Evolutionary conservation across 176 grass and related monocot species (phyloP), one percentile per base, ranked within the genome.

Genomic region (Aechmea fasciata): DNA sequence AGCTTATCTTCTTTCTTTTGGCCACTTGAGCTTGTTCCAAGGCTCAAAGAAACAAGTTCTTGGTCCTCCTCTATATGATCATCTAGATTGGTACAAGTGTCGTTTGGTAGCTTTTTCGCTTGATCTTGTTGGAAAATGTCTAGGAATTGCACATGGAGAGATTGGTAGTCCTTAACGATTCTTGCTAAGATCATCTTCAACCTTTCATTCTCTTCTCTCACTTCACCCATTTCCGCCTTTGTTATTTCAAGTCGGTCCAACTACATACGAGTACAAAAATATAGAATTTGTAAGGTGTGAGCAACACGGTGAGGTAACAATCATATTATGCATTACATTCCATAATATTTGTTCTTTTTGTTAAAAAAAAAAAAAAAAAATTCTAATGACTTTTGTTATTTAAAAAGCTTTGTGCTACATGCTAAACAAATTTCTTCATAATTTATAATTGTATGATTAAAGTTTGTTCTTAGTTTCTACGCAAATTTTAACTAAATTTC

Each of bases 181-280:
- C 68, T 69, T 18, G 78, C 63, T 64, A 87, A 80, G 65, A 75
- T 28, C 67, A 71, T 50, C 74, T 87, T 91, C 53, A 91, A 81
- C 11, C 77, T 81, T 71, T 91, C 78, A 63, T 91, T 91, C 81
- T 91, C 84, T 81, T 87, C 68, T 76, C 74, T 81, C 68, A 87
- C 81, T 52, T 84, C 75, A n/a, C 80, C 81, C 71, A 91, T 87
- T 75, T 91, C 88, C 51, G 67, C 80, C 77, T 72, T 83, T 11
- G 88, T 80, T 18, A 71, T 71, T 59, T 91, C 75, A 1, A 91
- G 75, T 69, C 33, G 73, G 1, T 81, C 78, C n/a, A 81, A 74
- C 87, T 90, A 53, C n/a, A n/a, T n/a, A n/a, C 15, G 71, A 61
- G 55, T 7, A 61, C 20, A 18, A 18, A 61, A n/a, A 18, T 61